Percentiles rank a stretch among this genome's conserved stretches.
Evolutionary conservation across 78 protist species (phyloP).

Genomic region (Dictyostelium capitatum): DNA sequence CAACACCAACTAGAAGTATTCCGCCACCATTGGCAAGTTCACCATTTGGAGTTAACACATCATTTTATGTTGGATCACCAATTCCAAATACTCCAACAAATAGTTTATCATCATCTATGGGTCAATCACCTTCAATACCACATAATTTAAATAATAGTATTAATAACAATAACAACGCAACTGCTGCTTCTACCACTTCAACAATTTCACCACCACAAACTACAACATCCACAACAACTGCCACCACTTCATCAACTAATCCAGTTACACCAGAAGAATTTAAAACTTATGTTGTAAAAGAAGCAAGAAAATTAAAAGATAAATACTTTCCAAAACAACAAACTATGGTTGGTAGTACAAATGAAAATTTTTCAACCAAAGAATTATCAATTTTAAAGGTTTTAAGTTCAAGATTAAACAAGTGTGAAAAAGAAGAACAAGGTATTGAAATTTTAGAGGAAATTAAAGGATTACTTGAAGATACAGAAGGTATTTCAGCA

Average conservation of each 20-base stretch:
- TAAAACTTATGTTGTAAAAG: conserved; percentile 51
- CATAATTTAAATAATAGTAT: background rate
- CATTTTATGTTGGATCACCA: conserved; percentile 81
- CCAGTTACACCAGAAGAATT: conserved; percentile 34
- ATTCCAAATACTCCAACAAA: conserved; percentile 22
- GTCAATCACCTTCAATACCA: conserved; percentile 8
- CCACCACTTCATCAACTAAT: conserved; percentile 1
- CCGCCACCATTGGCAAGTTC: conserved; percentile 72
- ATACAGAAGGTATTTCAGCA: conserved; percentile 76
- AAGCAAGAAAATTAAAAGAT: conserved; percentile 57
- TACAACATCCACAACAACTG: background rate
- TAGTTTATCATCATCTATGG: conserved; percentile 1
- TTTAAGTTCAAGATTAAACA: conserved; percentile 38
- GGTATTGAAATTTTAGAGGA: conserved; percentile 73
- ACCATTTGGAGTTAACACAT: conserved; percentile 34
- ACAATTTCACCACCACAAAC: background rate
- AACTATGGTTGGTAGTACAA: background rate
- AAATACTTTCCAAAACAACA: conserved; percentile 12
- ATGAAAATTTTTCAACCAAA: conserved; percentile 56
- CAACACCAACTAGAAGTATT: conserved; percentile 39
- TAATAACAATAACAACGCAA: background rate
- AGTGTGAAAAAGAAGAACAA: conserved; percentile 42
- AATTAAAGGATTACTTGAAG: conserved; percentile 19
- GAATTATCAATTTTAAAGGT: conserved; percentile 26
- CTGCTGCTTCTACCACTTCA: background rate